A percentile compares a stretch with the other conserved stretches of the same genome.
These are phyloP conservation scores for Trichoderma gracile DNA, from an alignment of 2,329 filamentous ascomycete genomes.

Conservation along the genomic window DNA sequence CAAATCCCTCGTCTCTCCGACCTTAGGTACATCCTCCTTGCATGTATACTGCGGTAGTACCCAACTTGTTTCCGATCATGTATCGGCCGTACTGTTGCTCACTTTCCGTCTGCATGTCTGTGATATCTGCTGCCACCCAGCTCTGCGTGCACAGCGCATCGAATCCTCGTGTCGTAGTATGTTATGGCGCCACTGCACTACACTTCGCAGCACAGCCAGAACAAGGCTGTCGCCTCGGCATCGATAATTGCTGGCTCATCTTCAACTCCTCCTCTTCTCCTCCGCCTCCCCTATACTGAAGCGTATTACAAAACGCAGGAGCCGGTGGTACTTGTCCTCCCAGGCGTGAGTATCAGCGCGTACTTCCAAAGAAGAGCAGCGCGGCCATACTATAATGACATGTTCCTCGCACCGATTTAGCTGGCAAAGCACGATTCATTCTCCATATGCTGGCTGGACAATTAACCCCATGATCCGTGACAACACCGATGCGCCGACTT, in stretches of 20 bases:
- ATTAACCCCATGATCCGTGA: slow-evolving; percentile 20
- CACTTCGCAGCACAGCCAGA: neutral
- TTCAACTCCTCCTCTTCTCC: too few relatives aligned
- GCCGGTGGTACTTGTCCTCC: neutral
- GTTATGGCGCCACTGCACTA: neutral
- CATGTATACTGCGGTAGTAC: neutral
- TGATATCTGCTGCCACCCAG: neutral
- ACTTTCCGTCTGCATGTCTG: neutral
- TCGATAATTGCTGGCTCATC: too few relatives aligned
- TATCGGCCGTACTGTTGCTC: neutral
- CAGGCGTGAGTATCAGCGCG: neutral
- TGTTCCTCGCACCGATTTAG: neutral
- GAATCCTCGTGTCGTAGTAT: too few relatives aligned
- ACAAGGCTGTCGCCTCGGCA: too few relatives aligned
- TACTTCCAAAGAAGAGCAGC: neutral
- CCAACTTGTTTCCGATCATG: neutral
- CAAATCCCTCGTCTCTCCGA: too few relatives aligned
- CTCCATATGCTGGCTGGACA: slow-evolving; percentile 11
- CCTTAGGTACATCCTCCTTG: neutral
- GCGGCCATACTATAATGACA: neutral
- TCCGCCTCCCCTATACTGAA: neutral
- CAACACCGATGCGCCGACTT: slow-evolving; percentile 19
- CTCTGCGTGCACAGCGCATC: too few relatives aligned
- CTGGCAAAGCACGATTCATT: slow-evolving; percentile 14
- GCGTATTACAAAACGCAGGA: neutral